Percentiles rank a stretch among this genome's conserved stretches.
These are phyloP conservation scores for Phytophthora colocasiae DNA, from an alignment of 352 stramenopile genomes.

Conservation along the genomic window DNA sequence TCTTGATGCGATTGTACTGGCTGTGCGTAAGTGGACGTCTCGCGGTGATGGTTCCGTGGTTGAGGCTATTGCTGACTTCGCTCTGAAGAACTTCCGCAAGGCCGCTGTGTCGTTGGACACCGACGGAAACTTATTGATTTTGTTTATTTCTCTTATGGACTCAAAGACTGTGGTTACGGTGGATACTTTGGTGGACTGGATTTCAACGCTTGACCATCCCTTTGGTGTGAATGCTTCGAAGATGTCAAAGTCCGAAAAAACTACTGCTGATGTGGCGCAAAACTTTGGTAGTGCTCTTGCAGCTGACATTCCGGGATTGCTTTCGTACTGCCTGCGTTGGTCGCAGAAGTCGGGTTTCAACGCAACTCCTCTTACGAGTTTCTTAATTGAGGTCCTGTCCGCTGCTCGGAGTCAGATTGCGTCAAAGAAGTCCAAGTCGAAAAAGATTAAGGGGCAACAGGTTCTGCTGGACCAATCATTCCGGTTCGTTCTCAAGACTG, in stretches of 20 bases:
- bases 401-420: conserved; percentile 43
- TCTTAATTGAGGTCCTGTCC: conserved; percentile 68
- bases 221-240: conserved; percentile 43
- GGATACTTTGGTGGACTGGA: conserved; percentile 49
- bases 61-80: conserved; percentile 57
- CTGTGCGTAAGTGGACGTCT: conserved; percentile 57
- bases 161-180: conserved; percentile 37
- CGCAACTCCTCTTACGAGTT: conserved; percentile 48
- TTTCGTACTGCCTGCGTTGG: conserved; percentile 75
- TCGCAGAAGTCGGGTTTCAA: conserved; percentile 60
- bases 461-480: conserved; percentile 56
- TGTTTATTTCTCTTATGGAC: conserved; percentile 63
- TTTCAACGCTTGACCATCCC: conserved; percentile 62
- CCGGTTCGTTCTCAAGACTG: conserved; percentile 68
- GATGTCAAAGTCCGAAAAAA: conserved; percentile 22
- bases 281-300: conserved; percentile 56
- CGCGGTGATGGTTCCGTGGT: conserved; percentile 41
- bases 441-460: conserved; percentile 50
- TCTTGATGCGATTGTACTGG: conserved; percentile 58
- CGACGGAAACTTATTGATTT: conserved; percentile 67
- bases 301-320: conserved; percentile 41
- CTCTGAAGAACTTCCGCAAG: conserved; percentile 58
- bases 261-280: conserved; percentile 36
- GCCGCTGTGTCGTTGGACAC: conserved; percentile 26
- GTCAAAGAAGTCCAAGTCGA: conserved; percentile 45